A percentile compares a stretch with the other conserved stretches of the same genome.
Evolutionary conservation across 495 filamentous ascomycete genomes (phyloP).

Genomic region (Penicillium daleae): DNA sequence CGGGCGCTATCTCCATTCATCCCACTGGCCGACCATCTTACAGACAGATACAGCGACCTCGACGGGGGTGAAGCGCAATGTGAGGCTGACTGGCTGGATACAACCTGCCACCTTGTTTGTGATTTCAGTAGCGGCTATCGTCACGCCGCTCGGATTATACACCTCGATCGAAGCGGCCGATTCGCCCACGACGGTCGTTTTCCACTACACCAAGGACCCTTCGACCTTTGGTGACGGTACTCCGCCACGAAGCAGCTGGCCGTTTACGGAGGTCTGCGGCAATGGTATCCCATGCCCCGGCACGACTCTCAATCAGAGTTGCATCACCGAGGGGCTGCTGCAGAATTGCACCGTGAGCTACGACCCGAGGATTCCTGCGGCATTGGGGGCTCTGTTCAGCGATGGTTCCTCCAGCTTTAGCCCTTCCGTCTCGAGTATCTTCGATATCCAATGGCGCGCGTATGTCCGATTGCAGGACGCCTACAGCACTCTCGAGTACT

Average conservation of each 20-base stretch:
- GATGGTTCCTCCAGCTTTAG: background rate
- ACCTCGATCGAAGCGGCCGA: background rate
- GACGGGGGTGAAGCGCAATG: background rate
- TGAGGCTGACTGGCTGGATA: background rate
- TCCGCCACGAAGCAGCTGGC: background rate
- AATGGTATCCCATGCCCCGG: background rate
- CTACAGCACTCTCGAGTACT: background rate
- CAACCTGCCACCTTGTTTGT: background rate
- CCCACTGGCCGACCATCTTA: background rate
- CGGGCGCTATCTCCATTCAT: background rate
- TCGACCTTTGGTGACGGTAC: background rate
- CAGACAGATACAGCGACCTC: background rate
- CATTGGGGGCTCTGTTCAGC: background rate
- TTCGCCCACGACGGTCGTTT: background rate
- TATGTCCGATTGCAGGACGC: background rate
- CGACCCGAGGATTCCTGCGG: background rate
- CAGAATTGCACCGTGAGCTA: background rate
- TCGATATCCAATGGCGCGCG: background rate
- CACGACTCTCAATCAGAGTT: background rate
- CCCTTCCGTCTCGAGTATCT: background rate
- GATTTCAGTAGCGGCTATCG: background rate
- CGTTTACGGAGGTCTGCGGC: background rate
- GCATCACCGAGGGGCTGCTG: background rate
- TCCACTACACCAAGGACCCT: background rate
- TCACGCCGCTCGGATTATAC: background rate